Base-by-base conservation (phyloP, 345 rosid genomes). In the Corchorus capsularis region DNA sequence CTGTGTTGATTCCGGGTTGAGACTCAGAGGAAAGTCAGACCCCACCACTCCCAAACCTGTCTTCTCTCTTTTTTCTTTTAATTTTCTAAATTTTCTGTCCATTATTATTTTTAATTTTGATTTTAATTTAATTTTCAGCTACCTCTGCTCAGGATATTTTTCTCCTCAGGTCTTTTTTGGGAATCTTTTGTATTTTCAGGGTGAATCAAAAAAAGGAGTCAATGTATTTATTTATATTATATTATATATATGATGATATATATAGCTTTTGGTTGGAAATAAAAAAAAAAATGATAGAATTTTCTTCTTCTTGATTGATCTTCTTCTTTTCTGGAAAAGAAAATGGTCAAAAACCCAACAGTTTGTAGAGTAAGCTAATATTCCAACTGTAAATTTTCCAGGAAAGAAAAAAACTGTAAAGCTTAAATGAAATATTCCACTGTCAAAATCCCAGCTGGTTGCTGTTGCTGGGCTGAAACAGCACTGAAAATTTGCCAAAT, bases 131-230 rank as follows among this genome's bases (percentile, higher is more conserved):
- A 4, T 9, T 62, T 32, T 66, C 71, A 65, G 57, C 37, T 53
- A 8, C 39, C 60, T 74, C 60, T 60, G 57, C 3, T 49, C 60
- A 46, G 79, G 73, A 71, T 62, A 60, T 43, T 61, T 63, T 69
- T 17, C 39, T 57, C 57, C 27, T 19, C 14, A 7, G 49, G 14
- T 71, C 47, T 66, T 20, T 32, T n/a, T 52, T 67, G 78, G 76
- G 61, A 60, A 71, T 78, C 74, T 65, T 71, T 65, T 82, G 71
- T 50, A 75, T 57, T 74, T 78, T 69, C 47, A n/a, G 74, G 77
- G 75, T 75, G 81, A 74, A 77, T 72, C 49, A 22, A 27, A 14
- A 60, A 60, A 70, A 19, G 20, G 77, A 27, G 17, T 65, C 19
- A 59, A 27, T 66, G 76, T 81, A 79, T 60, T 73, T 61, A 61